Base-by-base conservation (phyloP, 345 rosid species). In the Trapa bicornis region DNA sequence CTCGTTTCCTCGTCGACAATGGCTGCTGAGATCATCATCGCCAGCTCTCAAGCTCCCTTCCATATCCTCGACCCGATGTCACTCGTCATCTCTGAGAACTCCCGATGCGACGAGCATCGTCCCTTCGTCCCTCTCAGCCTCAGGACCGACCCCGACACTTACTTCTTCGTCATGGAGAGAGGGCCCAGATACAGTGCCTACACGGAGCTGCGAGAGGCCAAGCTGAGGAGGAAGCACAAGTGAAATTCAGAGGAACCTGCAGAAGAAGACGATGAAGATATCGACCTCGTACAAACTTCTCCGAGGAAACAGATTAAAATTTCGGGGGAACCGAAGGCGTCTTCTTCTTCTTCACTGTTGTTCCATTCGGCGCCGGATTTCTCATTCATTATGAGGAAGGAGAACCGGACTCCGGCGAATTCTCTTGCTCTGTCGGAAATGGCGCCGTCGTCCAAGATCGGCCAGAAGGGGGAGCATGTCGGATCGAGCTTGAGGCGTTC, bases 331-430 rank as follows among this genome's bases (percentile, higher is more conserved):
- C 29, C 29, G 72, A 77, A 77, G 75, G 68, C 58, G 65, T 50
- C 45, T 65, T 77, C 86, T 22, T 22, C 29, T 22, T 22, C 65
- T 67, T 77, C 6, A 22, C 29, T 22, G 29, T 71, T 86, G 79
- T 80, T 81, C 7, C 92, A 88, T 36, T 88, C 95, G 0, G 88
- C 88, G 71, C 92, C 91, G 35, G 87, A 91, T 74, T 88, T 86
- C 80, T 80, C 89, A 2, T 70, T 88, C 6, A 48, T 84, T 54
- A 60, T 86, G 65, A 77, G 86, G 5, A 91, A 91, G 65, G 96
- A 91, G 71, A 91, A 86, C 64, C 72, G 88, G 50, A 82, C 76
- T 47, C 97, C 94, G 1, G 61, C 43, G 54, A 66, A 66, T 6
- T 37, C 16, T 54, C 67, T 56, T 38, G 45, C 53, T 15, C 35